phyloP scores from a whole-genome alignment of 306 rosid species.

The Vigna nakashimae region DNA sequence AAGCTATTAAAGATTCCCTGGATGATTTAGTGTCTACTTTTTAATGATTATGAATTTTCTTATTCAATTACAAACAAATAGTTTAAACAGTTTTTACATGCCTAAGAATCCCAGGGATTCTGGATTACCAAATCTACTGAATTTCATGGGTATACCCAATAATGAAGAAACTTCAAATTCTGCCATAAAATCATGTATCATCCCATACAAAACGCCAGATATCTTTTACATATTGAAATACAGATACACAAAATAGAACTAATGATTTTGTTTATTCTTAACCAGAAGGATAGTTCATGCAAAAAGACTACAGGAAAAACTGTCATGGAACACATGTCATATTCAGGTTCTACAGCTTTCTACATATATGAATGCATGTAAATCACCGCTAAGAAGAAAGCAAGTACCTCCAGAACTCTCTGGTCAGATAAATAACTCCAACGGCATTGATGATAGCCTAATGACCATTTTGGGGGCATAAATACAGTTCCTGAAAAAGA shows the following conservation, averaged over 20 bases:
- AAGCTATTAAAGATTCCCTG: constrained; percentile 36
- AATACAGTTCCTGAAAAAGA: constrained; percentile 68
- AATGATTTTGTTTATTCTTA: constrained; percentile 4
- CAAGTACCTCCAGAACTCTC: constrained; percentile 79
- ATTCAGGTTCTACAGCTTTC: constrained; percentile 39
- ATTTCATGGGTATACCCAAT: not conserved
- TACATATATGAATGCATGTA: constrained; percentile 22
- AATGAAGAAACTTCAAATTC: constrained; percentile 9
- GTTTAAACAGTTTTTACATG: not conserved
- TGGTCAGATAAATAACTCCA: constrained; percentile 81
- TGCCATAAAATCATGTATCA: constrained; percentile 16
- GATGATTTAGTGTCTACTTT: constrained; percentile 11
- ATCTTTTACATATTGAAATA: constrained; percentile 6
- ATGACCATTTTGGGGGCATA: constrained; percentile 96
- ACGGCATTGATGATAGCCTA: constrained; percentile 96
- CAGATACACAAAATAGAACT: constrained; percentile 12
- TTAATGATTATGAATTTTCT: constrained; percentile 2
- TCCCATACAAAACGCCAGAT: constrained; percentile 6
- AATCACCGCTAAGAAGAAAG: constrained; percentile 12
- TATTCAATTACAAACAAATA: constrained; percentile 20
- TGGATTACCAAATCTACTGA: constrained; percentile 5
- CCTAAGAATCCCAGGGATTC: constrained; percentile 6
- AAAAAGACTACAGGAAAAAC: not conserved
- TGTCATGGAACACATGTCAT: constrained; percentile 22
- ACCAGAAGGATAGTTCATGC: constrained; percentile 6